These are phyloP conservation scores for Ilex asprella DNA, from an alignment of 257 asterid genomes.

Conservation along the genomic window DNA sequence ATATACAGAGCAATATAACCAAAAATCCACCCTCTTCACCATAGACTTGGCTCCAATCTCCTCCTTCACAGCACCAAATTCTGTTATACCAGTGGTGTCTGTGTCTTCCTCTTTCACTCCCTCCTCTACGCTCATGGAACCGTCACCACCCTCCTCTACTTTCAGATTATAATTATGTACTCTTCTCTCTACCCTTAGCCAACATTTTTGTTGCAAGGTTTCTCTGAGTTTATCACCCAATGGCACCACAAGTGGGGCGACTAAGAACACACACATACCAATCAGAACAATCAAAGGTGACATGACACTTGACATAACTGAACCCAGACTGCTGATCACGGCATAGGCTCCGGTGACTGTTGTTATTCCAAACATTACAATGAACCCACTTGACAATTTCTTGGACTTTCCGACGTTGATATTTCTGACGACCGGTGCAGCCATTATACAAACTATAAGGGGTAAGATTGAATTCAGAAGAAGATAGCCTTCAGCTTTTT, in stretches of 20 bases:
- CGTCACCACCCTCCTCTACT: conserved; percentile 17
- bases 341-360: conserved; percentile 45
- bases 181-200: conserved; percentile 28
- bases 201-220: conserved; percentile 33
- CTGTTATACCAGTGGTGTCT: neutral
- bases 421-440: conserved; percentile 36
- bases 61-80: conserved; percentile 20
- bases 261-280: conserved; percentile 30
- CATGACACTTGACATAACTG: conserved; percentile 10
- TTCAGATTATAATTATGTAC: conserved; percentile 12
- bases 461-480: conserved; percentile 51
- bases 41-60: conserved; percentile 45
- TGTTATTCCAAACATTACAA: conserved; percentile 45
- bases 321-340: conserved; percentile 39
- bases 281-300: conserved; percentile 11
- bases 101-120: conserved; percentile 11
- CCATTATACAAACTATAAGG: conserved; percentile 21
- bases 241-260: conserved; percentile 43
- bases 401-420: conserved; percentile 27
- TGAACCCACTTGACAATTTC: conserved; percentile 51
- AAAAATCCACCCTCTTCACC: conserved; percentile 51
- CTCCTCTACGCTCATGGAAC: neutral
- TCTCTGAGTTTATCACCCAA: conserved; percentile 38
- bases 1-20: conserved; percentile 61
- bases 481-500: conserved; percentile 43